phyloP scores from a whole-genome alignment of 768 basidiomycete genomes.

The Dioszegia crocea region DNA sequence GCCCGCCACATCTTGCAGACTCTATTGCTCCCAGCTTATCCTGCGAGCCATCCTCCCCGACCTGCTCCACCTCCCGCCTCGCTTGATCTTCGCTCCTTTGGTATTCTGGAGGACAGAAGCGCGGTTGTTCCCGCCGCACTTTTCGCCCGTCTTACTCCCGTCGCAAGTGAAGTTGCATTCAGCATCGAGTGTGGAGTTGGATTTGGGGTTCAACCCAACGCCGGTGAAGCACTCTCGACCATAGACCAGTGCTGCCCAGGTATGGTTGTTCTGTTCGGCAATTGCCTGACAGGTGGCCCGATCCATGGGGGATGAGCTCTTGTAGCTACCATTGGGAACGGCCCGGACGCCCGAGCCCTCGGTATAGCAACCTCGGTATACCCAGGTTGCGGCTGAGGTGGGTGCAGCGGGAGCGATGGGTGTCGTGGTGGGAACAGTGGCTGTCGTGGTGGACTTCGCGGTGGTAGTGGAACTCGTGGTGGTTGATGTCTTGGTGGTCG shows the following conservation, averaged over 20 bases:
- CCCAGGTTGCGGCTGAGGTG: neutral
- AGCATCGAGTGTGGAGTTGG: slow-evolving; percentile 11
- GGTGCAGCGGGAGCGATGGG: slow-evolving; percentile 1
- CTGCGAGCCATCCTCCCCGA: too few relatives aligned
- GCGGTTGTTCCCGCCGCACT: slow-evolving; percentile 31
- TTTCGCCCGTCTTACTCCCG: slow-evolving; percentile 26
- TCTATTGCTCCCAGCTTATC: too few relatives aligned
- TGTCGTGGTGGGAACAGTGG: neutral
- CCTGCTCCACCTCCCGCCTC: too few relatives aligned
- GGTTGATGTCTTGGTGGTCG: slow-evolving; percentile 65
- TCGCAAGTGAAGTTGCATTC: slow-evolving; percentile 37
- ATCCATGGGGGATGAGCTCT: slow-evolving; percentile 1
- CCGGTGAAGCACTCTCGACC: slow-evolving; percentile 32
- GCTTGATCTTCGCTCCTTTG: neutral
- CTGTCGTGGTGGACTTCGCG: too few relatives aligned
- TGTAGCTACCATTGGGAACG: slow-evolving; percentile 13
- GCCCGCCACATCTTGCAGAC: too few relatives aligned
- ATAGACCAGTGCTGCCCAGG: slow-evolving; percentile 25
- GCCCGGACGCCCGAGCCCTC: slow-evolving; percentile 18
- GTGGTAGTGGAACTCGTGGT: too few relatives aligned
- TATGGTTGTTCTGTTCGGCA: slow-evolving; percentile 25
- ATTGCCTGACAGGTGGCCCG: slow-evolving; percentile 19
- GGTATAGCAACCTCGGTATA: slow-evolving; percentile 17
- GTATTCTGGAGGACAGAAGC: slow-evolving; percentile 12
- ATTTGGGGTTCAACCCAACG: slow-evolving; percentile 21